Evolutionary conservation across 1,284 basidiomycete species (phyloP).

Genomic region (Sanguinoderma infundibulare): DNA sequence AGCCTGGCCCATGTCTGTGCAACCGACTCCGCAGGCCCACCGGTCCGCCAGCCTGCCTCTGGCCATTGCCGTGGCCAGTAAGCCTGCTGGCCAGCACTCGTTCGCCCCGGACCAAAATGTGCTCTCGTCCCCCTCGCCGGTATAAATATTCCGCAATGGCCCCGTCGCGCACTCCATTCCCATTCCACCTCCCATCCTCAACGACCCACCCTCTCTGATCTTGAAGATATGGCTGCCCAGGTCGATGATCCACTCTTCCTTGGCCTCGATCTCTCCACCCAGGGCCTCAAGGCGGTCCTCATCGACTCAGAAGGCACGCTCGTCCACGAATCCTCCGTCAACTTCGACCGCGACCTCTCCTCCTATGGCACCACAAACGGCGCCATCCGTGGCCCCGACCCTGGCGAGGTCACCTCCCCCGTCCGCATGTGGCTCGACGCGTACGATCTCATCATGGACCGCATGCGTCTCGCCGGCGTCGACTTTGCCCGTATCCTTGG

Average conservation of each 20-base stretch:
- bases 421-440: conserved; percentile 87
- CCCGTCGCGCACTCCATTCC: background rate
- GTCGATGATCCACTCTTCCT: conserved; percentile 63
- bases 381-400: conserved; percentile 65
- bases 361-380: conserved; percentile 77
- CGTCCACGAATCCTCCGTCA: conserved; percentile 75
- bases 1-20: background rate
- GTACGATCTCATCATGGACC: conserved; percentile 77
- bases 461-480: conserved; percentile 65
- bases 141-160: conserved; percentile 18
- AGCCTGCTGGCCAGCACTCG: background rate
- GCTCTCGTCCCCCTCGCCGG: background rate
- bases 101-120: background rate
- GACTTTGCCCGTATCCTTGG: conserved; percentile 62
- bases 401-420: conserved; percentile 80
- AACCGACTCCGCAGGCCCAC: background rate
- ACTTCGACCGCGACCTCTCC: conserved; percentile 84
- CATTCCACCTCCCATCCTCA: background rate
- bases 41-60: background rate
- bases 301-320: conserved; percentile 64
- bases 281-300: conserved; percentile 82
- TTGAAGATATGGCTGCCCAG: background rate
- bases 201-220: conserved; percentile 2
- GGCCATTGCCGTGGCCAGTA: background rate
- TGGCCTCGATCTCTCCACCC: conserved; percentile 88